Evolutionary conservation across 768 basidiomycete species (phyloP).

Genomic region (Tricholoma flavovirens): DNA sequence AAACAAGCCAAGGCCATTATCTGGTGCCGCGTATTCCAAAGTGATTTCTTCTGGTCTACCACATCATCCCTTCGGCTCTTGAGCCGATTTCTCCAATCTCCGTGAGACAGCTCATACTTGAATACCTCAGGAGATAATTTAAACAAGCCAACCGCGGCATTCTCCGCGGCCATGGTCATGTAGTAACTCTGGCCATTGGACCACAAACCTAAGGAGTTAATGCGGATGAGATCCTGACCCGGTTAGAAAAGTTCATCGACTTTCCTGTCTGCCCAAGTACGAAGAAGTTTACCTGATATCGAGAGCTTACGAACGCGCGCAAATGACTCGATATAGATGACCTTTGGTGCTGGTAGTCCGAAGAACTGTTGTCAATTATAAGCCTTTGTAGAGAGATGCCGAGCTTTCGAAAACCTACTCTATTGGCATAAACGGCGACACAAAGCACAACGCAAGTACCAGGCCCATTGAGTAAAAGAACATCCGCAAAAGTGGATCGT

Average conservation of each 20-base stretch:
- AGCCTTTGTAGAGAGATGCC: constrained; percentile 4
- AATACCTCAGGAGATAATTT: constrained; percentile 12
- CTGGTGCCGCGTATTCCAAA: background rate
- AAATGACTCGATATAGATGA: constrained; percentile 92
- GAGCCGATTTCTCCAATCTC: background rate
- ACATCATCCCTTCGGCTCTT: background rate
- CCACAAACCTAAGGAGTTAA: constrained; percentile 57
- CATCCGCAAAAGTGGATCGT: constrained; percentile 48
- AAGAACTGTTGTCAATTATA: constrained; percentile 50
- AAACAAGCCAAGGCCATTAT: background rate
- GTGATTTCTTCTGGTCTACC: background rate
- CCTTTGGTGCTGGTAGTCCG: constrained; percentile 59
- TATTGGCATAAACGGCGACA: constrained; percentile 61
- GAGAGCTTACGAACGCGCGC: constrained; percentile 80
- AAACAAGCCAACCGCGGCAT: constrained; percentile 64
- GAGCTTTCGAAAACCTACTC: constrained; percentile 40
- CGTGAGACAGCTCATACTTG: background rate
- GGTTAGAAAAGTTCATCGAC: constrained; percentile 10
- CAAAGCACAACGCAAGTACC: constrained; percentile 88
- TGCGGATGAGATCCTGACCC: constrained; percentile 1
- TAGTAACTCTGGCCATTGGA: constrained; percentile 78
- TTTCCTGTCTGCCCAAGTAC: constrained; percentile 77
- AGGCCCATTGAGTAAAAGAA: constrained; percentile 89
- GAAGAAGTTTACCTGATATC: constrained; percentile 77
- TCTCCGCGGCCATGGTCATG: constrained; percentile 37